Evolutionary conservation across 257 asterid genomes (phyloP), one percentile per base, ranked within the genome.

Genomic region (Rubia yunnanensis): DNA sequence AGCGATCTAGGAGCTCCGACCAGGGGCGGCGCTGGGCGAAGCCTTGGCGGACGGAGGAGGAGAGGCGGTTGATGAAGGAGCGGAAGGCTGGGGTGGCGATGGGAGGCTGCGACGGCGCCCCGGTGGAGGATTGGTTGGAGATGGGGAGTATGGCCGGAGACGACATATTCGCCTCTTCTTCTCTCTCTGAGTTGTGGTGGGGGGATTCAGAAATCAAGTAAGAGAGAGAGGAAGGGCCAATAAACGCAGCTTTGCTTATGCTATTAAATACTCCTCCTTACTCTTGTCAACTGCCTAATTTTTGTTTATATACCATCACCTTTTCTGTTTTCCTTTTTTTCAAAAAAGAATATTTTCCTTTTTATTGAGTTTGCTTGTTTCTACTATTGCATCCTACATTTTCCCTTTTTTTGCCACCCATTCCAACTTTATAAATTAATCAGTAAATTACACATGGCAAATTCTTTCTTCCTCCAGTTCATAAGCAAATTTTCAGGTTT

Each of bases 21-120:
- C 96, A 91, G 5, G 96, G 97, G 68, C 97, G 95, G 69, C 97
- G 94, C 75, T 84, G 96, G 65, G 96, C 74, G 76, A 88, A 77
- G 52, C 85, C 87, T 66, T 79, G 80, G 68, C 95, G 87, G 64
- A 83, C 23, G 58, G 85, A 80, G 79, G 95, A 14, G 64, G 83
- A 77, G 32, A 88, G 79, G 39, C 92, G 94, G 59, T 86, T 74
- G 41, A 90, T 60, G 75, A 87, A 90, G 31, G 86, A 69, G 63
- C 90, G 91, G 73, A 87, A 87, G 76, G 97, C 95, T 2, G 95
- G 95, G 14, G 95, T 85, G 63, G 92, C 82, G 61, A 82, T 73
- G 24, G 91, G 82, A 3, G 82, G 68, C 27, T 77, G 75, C 30
- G 1, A 66, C 69, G 15, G 28, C 77, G 46, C 67, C 65, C 49